Evolutionary conservation across 2,329 filamentous ascomycete species (phyloP), one percentile per base, ranked within the genome.

Genomic region (Stachybotrys chartarum): DNA sequence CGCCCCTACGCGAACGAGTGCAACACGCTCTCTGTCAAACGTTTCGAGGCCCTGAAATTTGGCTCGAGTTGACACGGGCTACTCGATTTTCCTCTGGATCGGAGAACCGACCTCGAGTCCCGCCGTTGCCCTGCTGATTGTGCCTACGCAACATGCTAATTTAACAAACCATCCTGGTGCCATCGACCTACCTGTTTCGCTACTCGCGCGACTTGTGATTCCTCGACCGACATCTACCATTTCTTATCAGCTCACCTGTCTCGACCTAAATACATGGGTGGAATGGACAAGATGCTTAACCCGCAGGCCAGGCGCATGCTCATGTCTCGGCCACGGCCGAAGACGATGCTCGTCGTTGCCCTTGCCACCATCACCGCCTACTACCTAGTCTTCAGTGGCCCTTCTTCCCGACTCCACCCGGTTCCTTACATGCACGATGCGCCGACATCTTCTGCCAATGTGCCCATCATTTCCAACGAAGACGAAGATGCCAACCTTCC

Each of bases 321-420:
- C 53, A 59, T 66, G 56, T 61, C 66, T 59, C 66, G 74, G 55
- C 66, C 74, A 50, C 69, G 75, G 56, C 73, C 75, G 54, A 75
- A 70, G 63, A 68, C 72, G 45, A 59, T 79, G 32, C 59, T 78
- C 10, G 60, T 78, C 42, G 63, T 77, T 30, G 66, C 67, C 35
- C 56, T 78, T 24, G 72, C 72, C 32, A 63, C 71, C 42, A 59
- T 73, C 18, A 68, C 71, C n/a, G 68, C 75, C 39, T 79, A 78
- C 60, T 75, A 72, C 61, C 59, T 78, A 48, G 58, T 77, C 18
- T 70, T 77, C 55, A 72, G 70, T 57, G 67, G 66, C 18, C 67
- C 71, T 14, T 58, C 63, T 14, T 62, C 67, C 10, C 64, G 60
- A 24, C 63, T 72, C 45, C 71, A 65, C 51, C 68, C 72, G 24